Base-by-base conservation (phyloP, 306 rosid species). In the Carpinus viminea region DNA sequence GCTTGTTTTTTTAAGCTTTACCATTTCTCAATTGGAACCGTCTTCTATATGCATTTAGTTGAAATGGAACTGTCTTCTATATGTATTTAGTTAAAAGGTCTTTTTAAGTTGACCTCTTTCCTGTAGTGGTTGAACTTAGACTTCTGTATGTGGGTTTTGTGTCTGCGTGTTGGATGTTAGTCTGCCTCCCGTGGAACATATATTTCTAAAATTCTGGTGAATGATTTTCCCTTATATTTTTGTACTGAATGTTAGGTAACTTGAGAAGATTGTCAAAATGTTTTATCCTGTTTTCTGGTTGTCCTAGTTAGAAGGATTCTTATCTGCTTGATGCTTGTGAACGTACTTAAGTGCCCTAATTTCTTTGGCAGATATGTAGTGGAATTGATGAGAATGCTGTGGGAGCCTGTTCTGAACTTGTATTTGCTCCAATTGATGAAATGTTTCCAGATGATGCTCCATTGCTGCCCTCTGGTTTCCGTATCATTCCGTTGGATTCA, bases 401-500 rank as follows among this genome's bases (percentile, higher is more conserved):
- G 34, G 97, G 97, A 36, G 93, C 93, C 72, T 91, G 92, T 80
- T 89, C 93, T 18, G 97, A 93, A 84, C 98, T 93, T 72, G 82
- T 91, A 72, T 93, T 93, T 81, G 97, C 98, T 74, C 91, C 98
- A 10, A 93, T 93, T 64, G 97, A 93, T 76, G 97, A 90, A 66
- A 90, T 90, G 96, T 93, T 93, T 73, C 97, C 96, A 0, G 96
- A 93, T 43, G 94, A 91, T 86, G 93, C 97, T 66, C 93, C 92
- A 5, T 78, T 96, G 81, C 83, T 96, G 51, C 99, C 99, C 18
- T 96, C 99, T 60, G 99, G 99, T 74, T 96, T 96, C 80, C 98
- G 98, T 66, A 90, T 96, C 78, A 90, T 96, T 47, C 96, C 98
- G 0, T 81, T 96, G 85, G 99, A 93, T 77, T 84, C 99, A 57